Evolutionary conservation across 208 protist genomes (phyloP).

Genomic region (Acanthamoeba lenticulata): DNA sequence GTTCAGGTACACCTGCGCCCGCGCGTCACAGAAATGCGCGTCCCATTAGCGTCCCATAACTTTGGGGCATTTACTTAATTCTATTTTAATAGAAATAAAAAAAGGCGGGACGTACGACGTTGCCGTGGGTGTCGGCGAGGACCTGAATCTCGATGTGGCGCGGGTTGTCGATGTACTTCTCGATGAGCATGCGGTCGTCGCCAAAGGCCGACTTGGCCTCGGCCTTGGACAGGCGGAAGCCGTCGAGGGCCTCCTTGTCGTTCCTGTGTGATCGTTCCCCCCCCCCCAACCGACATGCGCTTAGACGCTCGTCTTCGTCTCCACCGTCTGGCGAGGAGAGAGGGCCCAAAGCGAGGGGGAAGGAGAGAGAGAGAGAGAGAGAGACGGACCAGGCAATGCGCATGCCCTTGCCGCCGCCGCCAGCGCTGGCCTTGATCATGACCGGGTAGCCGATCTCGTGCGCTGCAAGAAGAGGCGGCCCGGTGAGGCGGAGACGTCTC

Average conservation of each 20-base stretch:
- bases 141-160: slow-evolving; percentile 95
- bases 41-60: no score
- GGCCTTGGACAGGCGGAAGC: slow-evolving; percentile 76
- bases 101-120: slow-evolving; percentile 76
- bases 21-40: neutral
- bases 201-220: slow-evolving; percentile 80
- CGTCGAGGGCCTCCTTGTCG: slow-evolving; percentile 78
- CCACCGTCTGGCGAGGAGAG: neutral
- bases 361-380: neutral
- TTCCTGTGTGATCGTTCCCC: no score
- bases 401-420: slow-evolving; percentile 88
- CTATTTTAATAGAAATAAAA: neutral
- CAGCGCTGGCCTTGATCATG: slow-evolving; percentile 92
- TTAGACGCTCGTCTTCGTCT: neutral
- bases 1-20: slow-evolving; percentile 76
- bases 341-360: neutral
- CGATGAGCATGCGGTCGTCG: slow-evolving; percentile 62
- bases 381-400: neutral
- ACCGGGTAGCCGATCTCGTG: slow-evolving; percentile 90
- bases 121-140: slow-evolving; percentile 89
- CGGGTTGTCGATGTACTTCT: slow-evolving; percentile 72
- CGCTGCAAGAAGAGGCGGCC: neutral
- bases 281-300: no score
- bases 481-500: no score
- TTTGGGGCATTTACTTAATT: no score